A percentile compares a stretch with the other conserved stretches of the same genome.
Evolutionary conservation across 495 filamentous ascomycete species (phyloP).

Genomic region (Jackrogersella multiformis): DNA sequence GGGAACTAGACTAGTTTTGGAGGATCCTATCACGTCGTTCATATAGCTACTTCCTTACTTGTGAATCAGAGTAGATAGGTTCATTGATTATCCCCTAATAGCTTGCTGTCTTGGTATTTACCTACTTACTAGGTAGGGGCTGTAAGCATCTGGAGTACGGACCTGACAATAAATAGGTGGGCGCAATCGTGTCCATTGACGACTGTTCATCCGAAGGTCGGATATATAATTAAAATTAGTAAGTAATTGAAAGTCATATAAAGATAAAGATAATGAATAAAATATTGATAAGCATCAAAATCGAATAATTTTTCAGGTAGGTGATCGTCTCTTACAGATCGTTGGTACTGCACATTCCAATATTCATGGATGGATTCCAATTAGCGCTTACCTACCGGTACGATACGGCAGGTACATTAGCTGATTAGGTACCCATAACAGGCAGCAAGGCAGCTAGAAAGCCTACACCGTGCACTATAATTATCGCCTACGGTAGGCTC

Average conservation of each 20-base stretch:
- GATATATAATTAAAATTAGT: background rate
- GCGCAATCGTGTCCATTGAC: too few relatives aligned
- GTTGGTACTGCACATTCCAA: background rate
- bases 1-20: background rate
- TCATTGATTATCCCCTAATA: background rate
- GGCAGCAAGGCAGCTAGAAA: too few relatives aligned
- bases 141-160: background rate
- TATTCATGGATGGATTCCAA: too few relatives aligned
- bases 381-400: too few relatives aligned
- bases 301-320: background rate
- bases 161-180: background rate
- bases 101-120: background rate
- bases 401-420: too few relatives aligned
- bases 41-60: background rate
- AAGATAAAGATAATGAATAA: too few relatives aligned
- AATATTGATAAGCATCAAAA: constrained; percentile 5
- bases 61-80: background rate
- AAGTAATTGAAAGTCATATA: background rate
- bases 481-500: background rate
- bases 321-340: background rate
- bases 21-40: background rate
- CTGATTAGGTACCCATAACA: too few relatives aligned
- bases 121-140: background rate
- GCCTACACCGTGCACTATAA: background rate
- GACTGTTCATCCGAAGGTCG: background rate